Percentiles rank a stretch among this genome's conserved stretches.
Evolutionary conservation across 371 early-diverging fungal species (phyloP).

Genomic region (Mortierella polycephala): DNA sequence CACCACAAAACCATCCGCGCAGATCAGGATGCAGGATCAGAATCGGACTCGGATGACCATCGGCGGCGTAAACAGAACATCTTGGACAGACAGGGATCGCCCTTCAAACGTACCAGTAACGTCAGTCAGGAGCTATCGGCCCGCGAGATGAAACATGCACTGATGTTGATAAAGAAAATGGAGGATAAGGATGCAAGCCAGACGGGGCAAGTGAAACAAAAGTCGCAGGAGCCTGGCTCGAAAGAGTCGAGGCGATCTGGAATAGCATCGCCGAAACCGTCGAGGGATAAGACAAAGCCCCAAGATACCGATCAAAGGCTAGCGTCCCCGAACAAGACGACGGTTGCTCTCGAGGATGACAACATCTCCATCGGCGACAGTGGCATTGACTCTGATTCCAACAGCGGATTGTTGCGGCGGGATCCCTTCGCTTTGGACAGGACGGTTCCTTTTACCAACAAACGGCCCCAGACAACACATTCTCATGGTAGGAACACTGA

Average conservation of each 20-base stretch:
- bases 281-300: slow-evolving; percentile 17
- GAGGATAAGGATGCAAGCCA: slow-evolving; percentile 37
- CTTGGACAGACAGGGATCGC: slow-evolving; percentile 21
- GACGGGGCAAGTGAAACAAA: slow-evolving; percentile 16
- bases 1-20: slow-evolving; percentile 5
- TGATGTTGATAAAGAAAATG: slow-evolving; percentile 41
- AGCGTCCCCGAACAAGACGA: neutral
- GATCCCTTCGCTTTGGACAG: slow-evolving; percentile 7
- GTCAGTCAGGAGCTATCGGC: slow-evolving; percentile 32
- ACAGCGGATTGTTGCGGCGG: slow-evolving; percentile 23
- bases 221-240: neutral
- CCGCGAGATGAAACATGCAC: slow-evolving; percentile 44
- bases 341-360: slow-evolving; percentile 25
- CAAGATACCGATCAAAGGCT: slow-evolving; percentile 7
- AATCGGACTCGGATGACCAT: slow-evolving; percentile 42
- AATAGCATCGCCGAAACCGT: slow-evolving; percentile 13
- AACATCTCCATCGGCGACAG: slow-evolving; percentile 49
- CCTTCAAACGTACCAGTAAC: slow-evolving; percentile 15
- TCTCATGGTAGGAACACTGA: slow-evolving; percentile 19
- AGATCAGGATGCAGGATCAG: slow-evolving; percentile 23
- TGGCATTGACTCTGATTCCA: slow-evolving; percentile 50
- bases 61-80: slow-evolving; percentile 36
- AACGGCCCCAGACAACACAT: slow-evolving; percentile 8
- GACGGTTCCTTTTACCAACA: slow-evolving; percentile 7
- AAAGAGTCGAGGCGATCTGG: slow-evolving; percentile 14